Conservation (phyloP, 2,329 filamentous ascomycete species). For the Lachnellula willkommii region DNA sequence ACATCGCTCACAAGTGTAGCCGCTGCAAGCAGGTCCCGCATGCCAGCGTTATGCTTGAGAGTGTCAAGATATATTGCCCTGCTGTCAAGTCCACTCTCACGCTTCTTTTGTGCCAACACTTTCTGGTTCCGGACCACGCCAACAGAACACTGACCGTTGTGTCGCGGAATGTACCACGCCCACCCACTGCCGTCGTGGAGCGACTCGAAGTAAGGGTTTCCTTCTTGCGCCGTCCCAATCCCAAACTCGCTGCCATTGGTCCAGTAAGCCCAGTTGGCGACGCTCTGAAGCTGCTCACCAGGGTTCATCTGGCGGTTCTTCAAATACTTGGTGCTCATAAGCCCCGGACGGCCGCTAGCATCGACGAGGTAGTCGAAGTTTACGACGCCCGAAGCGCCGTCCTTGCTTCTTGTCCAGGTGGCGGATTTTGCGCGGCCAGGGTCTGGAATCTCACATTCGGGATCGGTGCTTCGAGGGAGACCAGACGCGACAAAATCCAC, state of each 20-base stretch:
- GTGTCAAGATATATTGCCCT: slow-evolving; percentile 16
- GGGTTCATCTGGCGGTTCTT: slow-evolving; percentile 44
- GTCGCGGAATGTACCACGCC: slow-evolving; percentile 46
- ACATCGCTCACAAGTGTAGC: slow-evolving; percentile 34
- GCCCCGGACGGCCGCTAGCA: slow-evolving; percentile 41
- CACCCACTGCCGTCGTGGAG: slow-evolving; percentile 43
- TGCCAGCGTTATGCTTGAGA: slow-evolving; percentile 32
- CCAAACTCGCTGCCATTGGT: slow-evolving; percentile 33
- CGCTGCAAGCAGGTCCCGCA: slow-evolving; percentile 29
- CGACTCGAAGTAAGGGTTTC: slow-evolving; percentile 41
- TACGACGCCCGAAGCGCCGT: slow-evolving; percentile 35
- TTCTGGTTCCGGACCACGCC: slow-evolving; percentile 41
- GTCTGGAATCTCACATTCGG: slow-evolving; percentile 3
- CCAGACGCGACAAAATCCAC: slow-evolving; percentile 30
- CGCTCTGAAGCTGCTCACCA: slow-evolving; percentile 39
- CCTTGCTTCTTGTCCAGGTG: slow-evolving; percentile 31
- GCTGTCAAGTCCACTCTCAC: slow-evolving; percentile 1
- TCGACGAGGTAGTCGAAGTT: slow-evolving; percentile 45
- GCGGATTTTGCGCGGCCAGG: slow-evolving; percentile 35
- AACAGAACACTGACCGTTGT: slow-evolving; percentile 41
- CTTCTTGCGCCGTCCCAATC: slow-evolving; percentile 33
- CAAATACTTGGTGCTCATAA: slow-evolving; percentile 44
- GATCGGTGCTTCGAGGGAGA: not conserved
- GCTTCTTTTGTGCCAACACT: slow-evolving; percentile 34
- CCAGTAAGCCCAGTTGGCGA: slow-evolving; percentile 47